Conservation (phyloP, 345 rosid genomes). For the thale cress (Arabidopsis thaliana) region TAIR10.1 NC_003071.7:13512001-13512500, state of each 20-base stretch:
- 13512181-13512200: conserved; percentile 54
- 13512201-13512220: conserved; percentile 83
- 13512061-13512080: conserved; percentile 33
- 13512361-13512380: conserved; percentile 33
- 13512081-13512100: conserved; percentile 38
- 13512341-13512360: conserved; percentile 45
- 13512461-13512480: conserved; percentile 42
- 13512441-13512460: conserved; percentile 39
- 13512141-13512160: not conserved
- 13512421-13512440: conserved; percentile 44
- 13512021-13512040: conserved; percentile 84
- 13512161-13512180: conserved; percentile 29
- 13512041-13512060: conserved; percentile 39
- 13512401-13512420: conserved; percentile 44
- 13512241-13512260: conserved; percentile 64
- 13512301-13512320: conserved; percentile 38
- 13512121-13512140: conserved; percentile 40
- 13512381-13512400: conserved; percentile 19
- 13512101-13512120: conserved; percentile 38
- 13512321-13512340: conserved; percentile 41
- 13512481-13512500: conserved; percentile 37
- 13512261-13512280: not conserved
- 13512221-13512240: conserved; percentile 99
- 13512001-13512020: conserved; percentile 89
- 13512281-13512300: conserved; percentile 37